phyloP scores from a whole-genome alignment of 2,329 filamentous ascomycete species.

The Pyrenochaeta sp. region DNA sequence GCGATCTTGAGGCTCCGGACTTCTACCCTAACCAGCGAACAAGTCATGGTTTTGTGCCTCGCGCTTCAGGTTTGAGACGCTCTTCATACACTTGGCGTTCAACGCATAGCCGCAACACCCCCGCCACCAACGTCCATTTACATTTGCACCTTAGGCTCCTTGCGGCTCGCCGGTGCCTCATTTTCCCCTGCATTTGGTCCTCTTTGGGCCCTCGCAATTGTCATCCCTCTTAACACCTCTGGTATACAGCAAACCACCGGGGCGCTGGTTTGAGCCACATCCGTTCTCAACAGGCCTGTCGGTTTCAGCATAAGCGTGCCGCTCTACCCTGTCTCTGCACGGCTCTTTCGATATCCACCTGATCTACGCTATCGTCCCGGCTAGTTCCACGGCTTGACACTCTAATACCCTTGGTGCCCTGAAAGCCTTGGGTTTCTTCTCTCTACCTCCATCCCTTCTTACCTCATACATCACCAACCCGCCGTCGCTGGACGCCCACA shows the following conservation, averaged over 20 bases:
- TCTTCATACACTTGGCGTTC: conserved; percentile 45
- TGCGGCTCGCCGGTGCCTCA: conserved; percentile 33
- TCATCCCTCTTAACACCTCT: conserved; percentile 37
- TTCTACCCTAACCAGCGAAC: conserved; percentile 23
- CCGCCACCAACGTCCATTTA: conserved; percentile 25
- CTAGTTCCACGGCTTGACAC: conserved; percentile 32
- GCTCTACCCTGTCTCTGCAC: conserved; percentile 37
- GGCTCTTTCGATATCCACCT: conserved; percentile 41
- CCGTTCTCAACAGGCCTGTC: conserved; percentile 35
- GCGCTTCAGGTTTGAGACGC: conserved; percentile 51
- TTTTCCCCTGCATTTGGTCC: conserved; percentile 27
- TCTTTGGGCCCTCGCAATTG: conserved; percentile 32
- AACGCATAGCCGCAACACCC: conserved; percentile 38
- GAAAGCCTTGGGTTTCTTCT: conserved; percentile 39
- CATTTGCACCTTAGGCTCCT: conserved; percentile 20
- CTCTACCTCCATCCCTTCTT: conserved; percentile 39
- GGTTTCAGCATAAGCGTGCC: conserved; percentile 48
- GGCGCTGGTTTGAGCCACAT: conserved; percentile 46
- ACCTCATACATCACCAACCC: conserved; percentile 35
- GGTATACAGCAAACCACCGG: conserved; percentile 39
- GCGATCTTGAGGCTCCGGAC: conserved; percentile 26
- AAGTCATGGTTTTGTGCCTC: conserved; percentile 47
- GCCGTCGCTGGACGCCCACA: conserved; percentile 44
- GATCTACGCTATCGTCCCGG: conserved; percentile 38
- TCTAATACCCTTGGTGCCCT: conserved; percentile 47